Conservation (phyloP, 108 stramenopile genomes). For the Hondaea fermentalgiana region DNA sequence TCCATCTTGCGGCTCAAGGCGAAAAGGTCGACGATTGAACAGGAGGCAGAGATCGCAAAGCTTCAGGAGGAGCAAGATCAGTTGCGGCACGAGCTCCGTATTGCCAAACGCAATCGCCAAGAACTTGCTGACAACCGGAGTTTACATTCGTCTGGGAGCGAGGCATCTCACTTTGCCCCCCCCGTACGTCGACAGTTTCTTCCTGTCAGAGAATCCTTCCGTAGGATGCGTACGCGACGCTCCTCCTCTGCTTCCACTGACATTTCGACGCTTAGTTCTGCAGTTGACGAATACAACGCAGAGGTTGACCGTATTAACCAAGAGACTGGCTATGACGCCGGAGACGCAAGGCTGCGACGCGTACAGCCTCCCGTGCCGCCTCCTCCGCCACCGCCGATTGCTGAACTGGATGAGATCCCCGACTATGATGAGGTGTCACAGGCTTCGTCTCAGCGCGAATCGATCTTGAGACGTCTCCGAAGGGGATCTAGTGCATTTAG, state of each 20-base stretch:
- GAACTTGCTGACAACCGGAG: neutral
- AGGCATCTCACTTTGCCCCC: no score
- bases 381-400: neutral
- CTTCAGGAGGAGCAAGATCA: neutral
- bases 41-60: neutral
- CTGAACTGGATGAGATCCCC: no score
- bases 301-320: neutral
- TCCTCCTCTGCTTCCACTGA: neutral
- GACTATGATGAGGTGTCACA: no score
- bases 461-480: no score
- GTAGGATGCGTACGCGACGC: neutral
- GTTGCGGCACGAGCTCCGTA: neutral
- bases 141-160: no score
- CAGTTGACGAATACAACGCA: neutral
- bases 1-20: neutral
- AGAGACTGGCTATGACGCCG: neutral
- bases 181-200: neutral
- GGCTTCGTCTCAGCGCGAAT: no score
- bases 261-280: neutral
- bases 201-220: neutral
- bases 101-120: neutral
- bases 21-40: neutral
- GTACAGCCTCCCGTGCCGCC: neutral
- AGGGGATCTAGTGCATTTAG: no score
- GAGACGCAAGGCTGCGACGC: neutral